Evolutionary conservation across 305 asterid genomes (phyloP).

Genomic region (Fraxinus greggii): DNA sequence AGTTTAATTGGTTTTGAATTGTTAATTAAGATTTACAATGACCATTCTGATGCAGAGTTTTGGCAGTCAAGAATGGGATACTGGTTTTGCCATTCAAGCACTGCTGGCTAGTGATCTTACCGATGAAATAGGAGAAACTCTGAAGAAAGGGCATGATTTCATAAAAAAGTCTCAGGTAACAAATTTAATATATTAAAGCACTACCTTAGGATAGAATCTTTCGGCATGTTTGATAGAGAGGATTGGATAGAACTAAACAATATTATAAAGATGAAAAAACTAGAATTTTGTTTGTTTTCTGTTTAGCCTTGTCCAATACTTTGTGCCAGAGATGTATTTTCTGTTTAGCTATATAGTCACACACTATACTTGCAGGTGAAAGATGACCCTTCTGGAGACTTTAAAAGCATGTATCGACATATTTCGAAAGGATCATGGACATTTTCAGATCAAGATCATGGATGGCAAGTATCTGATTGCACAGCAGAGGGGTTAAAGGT

Average conservation of each 20-base stretch:
- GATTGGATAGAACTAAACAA: background rate
- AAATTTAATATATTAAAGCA: background rate
- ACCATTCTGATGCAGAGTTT: background rate
- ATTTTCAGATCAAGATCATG: constrained; percentile 80
- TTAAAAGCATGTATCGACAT: constrained; percentile 64
- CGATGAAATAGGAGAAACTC: constrained; percentile 52
- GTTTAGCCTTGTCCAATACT: background rate
- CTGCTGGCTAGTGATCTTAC: constrained; percentile 59
- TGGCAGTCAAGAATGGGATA: constrained; percentile 74
- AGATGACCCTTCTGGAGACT: constrained; percentile 69
- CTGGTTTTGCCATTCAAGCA: constrained; percentile 76
- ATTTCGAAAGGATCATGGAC: constrained; percentile 82
- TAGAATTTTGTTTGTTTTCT: background rate
- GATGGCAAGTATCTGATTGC: constrained; percentile 83
- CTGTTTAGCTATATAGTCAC: background rate
- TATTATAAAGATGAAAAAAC: background rate
- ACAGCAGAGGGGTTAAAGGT: constrained; percentile 91
- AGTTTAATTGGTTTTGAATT: background rate
- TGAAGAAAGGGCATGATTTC: constrained; percentile 61
- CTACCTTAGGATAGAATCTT: background rate
- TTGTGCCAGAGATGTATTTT: background rate
- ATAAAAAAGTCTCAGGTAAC: constrained; percentile 57
- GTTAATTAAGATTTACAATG: background rate
- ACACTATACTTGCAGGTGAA: constrained; percentile 27
- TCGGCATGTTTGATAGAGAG: background rate